A percentile compares a stretch with the other conserved stretches of the same genome.
phyloP scores from a whole-genome alignment of 768 basidiomycete genomes.

The Kwoniella sp. region DNA sequence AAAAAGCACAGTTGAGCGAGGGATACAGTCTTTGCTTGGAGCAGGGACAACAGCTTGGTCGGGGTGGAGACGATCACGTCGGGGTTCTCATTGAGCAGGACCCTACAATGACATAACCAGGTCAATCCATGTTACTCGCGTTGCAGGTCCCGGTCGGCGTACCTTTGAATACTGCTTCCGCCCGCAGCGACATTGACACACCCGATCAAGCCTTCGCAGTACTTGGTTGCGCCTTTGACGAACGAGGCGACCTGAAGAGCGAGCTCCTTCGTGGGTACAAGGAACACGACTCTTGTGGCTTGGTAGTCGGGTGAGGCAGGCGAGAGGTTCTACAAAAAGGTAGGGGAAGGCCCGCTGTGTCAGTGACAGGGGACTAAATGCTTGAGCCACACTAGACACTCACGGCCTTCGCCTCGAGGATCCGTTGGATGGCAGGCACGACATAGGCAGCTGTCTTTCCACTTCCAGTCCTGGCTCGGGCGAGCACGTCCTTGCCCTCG shows the following conservation, averaged over 20 bases:
- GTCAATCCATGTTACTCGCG: background rate
- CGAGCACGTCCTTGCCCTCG: constrained; percentile 81
- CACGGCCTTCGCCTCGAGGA: constrained; percentile 73
- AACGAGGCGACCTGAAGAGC: constrained; percentile 80
- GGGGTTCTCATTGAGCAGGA: constrained; percentile 64
- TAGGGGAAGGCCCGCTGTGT: background rate
- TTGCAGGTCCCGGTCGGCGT: constrained; percentile 5
- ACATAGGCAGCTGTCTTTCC: constrained; percentile 97
- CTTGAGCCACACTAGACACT: constrained; percentile 9
- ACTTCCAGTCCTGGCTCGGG: constrained; percentile 88
- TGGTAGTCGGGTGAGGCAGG: constrained; percentile 49
- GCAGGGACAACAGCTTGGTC: constrained; percentile 62
- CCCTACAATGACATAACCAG: constrained; percentile 46
- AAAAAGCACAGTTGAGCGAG: constrained; percentile 71
- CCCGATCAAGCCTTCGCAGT: constrained; percentile 68
- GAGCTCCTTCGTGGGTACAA: constrained; percentile 79
- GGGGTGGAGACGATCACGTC: constrained; percentile 78
- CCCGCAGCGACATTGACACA: constrained; percentile 74
- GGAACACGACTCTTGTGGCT: constrained; percentile 60
- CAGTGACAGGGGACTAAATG: background rate
- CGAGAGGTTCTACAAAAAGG: constrained; percentile 11
- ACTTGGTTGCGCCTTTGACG: constrained; percentile 62
- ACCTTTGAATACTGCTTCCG: constrained; percentile 48
- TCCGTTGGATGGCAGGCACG: constrained; percentile 82
- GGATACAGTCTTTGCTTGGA: constrained; percentile 68